A percentile compares a stretch with the other conserved stretches of the same genome.
Evolutionary conservation across 768 basidiomycete species (phyloP).

Genomic region (Gymnopilus dilepis): DNA sequence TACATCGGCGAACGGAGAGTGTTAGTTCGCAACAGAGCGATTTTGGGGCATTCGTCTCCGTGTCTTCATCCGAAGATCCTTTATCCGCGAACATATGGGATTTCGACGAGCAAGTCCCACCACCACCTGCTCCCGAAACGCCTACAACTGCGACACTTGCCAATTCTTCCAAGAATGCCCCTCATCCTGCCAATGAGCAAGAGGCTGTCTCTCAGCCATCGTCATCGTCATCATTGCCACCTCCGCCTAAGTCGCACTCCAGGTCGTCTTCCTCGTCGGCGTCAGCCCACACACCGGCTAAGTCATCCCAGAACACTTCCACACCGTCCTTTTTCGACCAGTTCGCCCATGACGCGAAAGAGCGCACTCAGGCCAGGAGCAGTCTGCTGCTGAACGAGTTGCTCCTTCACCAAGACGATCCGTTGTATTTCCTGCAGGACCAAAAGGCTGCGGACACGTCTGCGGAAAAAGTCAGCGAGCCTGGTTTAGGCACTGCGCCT

Average conservation of each 20-base stretch:
- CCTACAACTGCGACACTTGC: slow-evolving; percentile 11
- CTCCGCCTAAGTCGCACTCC: slow-evolving; percentile 5
- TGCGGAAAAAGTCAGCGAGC: not conserved
- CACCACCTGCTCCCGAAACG: slow-evolving; percentile 6
- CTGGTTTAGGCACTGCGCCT: not conserved
- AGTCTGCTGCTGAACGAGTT: slow-evolving; percentile 67
- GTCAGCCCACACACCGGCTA: not conserved
- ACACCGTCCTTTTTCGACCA: slow-evolving; percentile 63
- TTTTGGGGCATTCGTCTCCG: slow-evolving; percentile 67
- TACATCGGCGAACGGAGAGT: slow-evolving; percentile 16
- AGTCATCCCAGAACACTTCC: slow-evolving; percentile 23
- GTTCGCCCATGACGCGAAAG: slow-evolving; percentile 62
- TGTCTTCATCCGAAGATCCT: slow-evolving; percentile 58
- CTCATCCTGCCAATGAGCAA: not conserved
- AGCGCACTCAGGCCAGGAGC: slow-evolving; percentile 55
- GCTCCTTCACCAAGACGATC: slow-evolving; percentile 70
- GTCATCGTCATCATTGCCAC: not conserved
- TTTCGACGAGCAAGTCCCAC: slow-evolving; percentile 17
- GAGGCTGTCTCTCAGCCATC: not conserved
- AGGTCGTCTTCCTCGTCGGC: slow-evolving; percentile 2
- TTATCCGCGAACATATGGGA: slow-evolving; percentile 31
- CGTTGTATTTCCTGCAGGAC: slow-evolving; percentile 60
- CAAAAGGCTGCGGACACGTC: not conserved
- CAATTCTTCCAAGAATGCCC: not conserved
- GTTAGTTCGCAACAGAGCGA: slow-evolving; percentile 49